Evolutionary conservation across 768 basidiomycete genomes (phyloP).

Genomic region (Tylopilus plumbeoviolaceoides): DNA sequence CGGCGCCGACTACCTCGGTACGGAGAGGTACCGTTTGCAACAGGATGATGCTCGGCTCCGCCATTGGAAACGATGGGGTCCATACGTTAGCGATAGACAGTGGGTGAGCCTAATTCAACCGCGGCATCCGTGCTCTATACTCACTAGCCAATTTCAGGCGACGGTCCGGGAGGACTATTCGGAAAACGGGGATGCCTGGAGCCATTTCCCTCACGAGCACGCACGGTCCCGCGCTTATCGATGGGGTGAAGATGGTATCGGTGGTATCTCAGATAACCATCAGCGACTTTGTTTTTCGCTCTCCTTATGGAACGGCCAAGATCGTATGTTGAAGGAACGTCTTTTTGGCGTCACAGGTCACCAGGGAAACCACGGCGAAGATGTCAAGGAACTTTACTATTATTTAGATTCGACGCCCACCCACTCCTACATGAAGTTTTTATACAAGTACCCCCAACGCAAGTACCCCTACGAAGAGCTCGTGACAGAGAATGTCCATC

Average conservation of each 20-base stretch:
- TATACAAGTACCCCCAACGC: constrained; percentile 97
- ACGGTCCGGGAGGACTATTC: constrained; percentile 99
- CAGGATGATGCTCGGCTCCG: constrained; percentile 75
- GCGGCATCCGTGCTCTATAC: constrained; percentile 1
- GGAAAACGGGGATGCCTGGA: constrained; percentile 92
- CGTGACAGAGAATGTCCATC: constrained; percentile 75
- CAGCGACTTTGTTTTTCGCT: constrained; percentile 89
- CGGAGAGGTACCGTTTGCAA: constrained; percentile 79
- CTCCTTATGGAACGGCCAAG: constrained; percentile 92
- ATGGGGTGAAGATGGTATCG: constrained; percentile 99
- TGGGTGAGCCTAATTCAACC: constrained; percentile 62
- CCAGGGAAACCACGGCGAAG: constrained; percentile 98
- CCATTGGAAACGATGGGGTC: constrained; percentile 99
- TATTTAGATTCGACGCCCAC: constrained; percentile 98
- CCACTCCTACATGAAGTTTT: constrained; percentile 99
- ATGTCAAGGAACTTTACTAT: constrained; percentile 98
- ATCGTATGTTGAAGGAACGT: constrained; percentile 94
- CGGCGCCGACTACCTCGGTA: constrained; percentile 70
- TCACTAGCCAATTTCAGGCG: constrained; percentile 50
- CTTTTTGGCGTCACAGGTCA: constrained; percentile 95
- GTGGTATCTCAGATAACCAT: constrained; percentile 96
- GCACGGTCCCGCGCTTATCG: constrained; percentile 92
- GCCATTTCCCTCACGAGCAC: constrained; percentile 91
- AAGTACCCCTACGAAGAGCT: constrained; percentile 93
- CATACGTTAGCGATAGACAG: constrained; percentile 94